Conservation (phyloP, 202 grass and related monocot genomes). For the Saccharum hybrid region DNA sequence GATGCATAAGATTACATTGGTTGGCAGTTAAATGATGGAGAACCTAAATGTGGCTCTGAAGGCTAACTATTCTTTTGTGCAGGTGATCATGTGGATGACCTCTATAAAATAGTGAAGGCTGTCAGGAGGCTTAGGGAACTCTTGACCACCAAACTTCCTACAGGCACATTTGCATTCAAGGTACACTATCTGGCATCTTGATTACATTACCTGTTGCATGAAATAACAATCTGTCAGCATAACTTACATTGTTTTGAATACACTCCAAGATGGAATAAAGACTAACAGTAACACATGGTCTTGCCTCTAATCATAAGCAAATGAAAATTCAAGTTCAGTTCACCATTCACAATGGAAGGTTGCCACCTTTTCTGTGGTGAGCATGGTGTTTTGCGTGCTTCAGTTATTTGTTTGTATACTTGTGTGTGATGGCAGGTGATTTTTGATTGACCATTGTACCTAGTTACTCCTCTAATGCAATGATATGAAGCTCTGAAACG, state of each 20-base stretch:
- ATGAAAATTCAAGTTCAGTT: neutral
- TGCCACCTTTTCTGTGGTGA: neutral
- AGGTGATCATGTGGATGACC: too few relatives aligned
- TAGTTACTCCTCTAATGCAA: neutral
- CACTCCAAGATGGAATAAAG: neutral
- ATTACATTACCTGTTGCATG: too few relatives aligned
- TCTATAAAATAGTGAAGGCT: too few relatives aligned
- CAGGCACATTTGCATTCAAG: too few relatives aligned
- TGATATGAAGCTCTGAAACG: neutral
- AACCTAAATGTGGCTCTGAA: too few relatives aligned
- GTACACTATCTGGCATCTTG: too few relatives aligned
- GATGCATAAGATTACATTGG: too few relatives aligned
- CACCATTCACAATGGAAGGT: constrained; percentile 1
- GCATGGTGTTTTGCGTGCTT: neutral
- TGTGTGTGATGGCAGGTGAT: neutral
- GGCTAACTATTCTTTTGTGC: too few relatives aligned
- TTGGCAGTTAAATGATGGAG: too few relatives aligned
- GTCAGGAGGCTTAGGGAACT: too few relatives aligned
- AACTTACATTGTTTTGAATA: constrained; percentile 17
- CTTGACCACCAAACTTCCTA: too few relatives aligned
- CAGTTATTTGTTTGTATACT: neutral
- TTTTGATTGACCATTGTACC: neutral
- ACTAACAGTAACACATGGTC: neutral
- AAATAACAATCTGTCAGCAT: neutral
- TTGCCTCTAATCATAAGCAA: constrained; percentile 11